Base-by-base conservation (phyloP, 2,329 filamentous ascomycete genomes). In the Didymella pinodella region DNA sequence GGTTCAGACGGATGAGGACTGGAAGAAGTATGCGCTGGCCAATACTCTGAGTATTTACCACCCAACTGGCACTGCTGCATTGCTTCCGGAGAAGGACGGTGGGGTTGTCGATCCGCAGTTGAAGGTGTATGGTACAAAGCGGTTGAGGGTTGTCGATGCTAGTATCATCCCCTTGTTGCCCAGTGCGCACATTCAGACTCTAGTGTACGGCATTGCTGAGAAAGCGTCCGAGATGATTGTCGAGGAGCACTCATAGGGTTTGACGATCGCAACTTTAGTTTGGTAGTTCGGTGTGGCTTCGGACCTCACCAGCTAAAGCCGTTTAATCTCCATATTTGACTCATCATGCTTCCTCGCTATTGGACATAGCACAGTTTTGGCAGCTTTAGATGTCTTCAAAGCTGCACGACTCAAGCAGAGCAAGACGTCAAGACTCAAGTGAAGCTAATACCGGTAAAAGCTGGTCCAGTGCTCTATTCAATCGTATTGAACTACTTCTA, bases 1-100 rank as follows among this genome's bases (percentile, higher is more conserved):
- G 59, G 63, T 68, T 0, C 63, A 69, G 41, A 68, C 57, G 0
- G 72, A 75, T 12, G 59, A 65, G 20, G 74, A 76, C 16, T 69
- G 71, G 69, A 55, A 52, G 40, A 57, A 55, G 14, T 69, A 62
- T 58, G 65, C 61, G 1, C 18, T 60, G 12, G 59, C 55, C 1
- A 69, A 68, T 29, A 64, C 61, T 8, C 22, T 67, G 48, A 69
- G 68, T 49, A 68, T 68, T 5, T 77, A 71, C 36, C 75, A 77
- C 36, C 75, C 74, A 1, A 51, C 76, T 18, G 77, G 78, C 8
- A 77, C 76, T 11, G 76, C 74, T 44, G 75, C 77, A 2, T 47
- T 74, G 57, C 62, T 72, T 20, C 58, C 64, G 4, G 60, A 66
- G 51, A 62, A 65, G 45, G 57, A 63, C 25, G 68, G 67, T 3